Evolutionary conservation across 2,329 filamentous ascomycete species (phyloP).

Genomic region (Massarina eburnea): DNA sequence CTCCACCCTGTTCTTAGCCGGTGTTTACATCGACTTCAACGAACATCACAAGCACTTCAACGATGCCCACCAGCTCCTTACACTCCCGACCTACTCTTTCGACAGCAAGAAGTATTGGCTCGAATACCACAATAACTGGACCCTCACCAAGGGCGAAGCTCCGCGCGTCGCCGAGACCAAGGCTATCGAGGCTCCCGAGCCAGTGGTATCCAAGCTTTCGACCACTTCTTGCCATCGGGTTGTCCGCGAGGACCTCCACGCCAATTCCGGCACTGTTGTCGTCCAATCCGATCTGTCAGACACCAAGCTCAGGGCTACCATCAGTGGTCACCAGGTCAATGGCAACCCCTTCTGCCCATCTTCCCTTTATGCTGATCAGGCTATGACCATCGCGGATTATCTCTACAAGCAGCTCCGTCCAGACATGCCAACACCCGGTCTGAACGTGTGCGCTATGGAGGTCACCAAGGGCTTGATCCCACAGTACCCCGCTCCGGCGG

Average conservation of each 20-base stretch:
- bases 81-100: constrained; percentile 68
- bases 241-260: constrained; percentile 63
- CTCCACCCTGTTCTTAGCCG: constrained; percentile 61
- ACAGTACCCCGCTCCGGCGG: constrained; percentile 49
- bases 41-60: constrained; percentile 69
- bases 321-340: constrained; percentile 69
- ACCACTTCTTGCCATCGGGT: constrained; percentile 68
- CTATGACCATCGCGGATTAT: constrained; percentile 66
- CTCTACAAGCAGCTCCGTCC: constrained; percentile 66
- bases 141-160: constrained; percentile 66
- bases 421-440: constrained; percentile 56
- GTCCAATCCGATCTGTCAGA: constrained; percentile 68
- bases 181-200: constrained; percentile 43
- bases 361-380: constrained; percentile 65
- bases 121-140: constrained; percentile 72
- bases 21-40: constrained; percentile 68
- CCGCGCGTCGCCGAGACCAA: constrained; percentile 45
- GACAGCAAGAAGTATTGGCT: constrained; percentile 75
- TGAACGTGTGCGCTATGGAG: constrained; percentile 68
- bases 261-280: constrained; percentile 60
- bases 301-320: constrained; percentile 62
- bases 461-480: constrained; percentile 71
- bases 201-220: constrained; percentile 58
- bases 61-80: constrained; percentile 59
- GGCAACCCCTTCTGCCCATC: constrained; percentile 67